Evolutionary conservation across 768 basidiomycete genomes (phyloP).

Genomic region (Suillus brevipes): DNA sequence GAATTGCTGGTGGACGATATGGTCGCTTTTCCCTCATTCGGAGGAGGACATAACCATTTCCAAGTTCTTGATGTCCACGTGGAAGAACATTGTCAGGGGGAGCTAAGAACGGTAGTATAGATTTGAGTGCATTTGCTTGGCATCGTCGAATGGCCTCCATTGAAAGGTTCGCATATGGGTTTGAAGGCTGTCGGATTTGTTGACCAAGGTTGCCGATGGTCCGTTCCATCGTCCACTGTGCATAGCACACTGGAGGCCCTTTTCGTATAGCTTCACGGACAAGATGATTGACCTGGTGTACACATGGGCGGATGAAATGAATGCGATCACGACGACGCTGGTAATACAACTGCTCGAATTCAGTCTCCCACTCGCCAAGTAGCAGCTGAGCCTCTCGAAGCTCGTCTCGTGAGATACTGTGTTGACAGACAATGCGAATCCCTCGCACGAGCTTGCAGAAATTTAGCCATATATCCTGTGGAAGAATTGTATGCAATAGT

Average conservation of each 20-base stretch:
- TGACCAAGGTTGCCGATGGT: slow-evolving; percentile 29
- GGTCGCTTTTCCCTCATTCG: slow-evolving; percentile 4
- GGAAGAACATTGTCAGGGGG: not conserved
- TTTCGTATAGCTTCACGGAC: slow-evolving; percentile 18
- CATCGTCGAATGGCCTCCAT: slow-evolving; percentile 21
- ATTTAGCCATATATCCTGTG: slow-evolving; percentile 17
- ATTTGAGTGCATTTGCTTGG: slow-evolving; percentile 20
- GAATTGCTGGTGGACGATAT: not conserved
- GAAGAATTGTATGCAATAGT: slow-evolving; percentile 21
- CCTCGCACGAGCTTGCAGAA: slow-evolving; percentile 26
- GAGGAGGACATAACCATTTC: slow-evolving; percentile 17
- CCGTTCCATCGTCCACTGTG: slow-evolving; percentile 29
- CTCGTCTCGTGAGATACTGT: slow-evolving; percentile 15
- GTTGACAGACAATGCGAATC: slow-evolving; percentile 24
- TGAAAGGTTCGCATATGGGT: slow-evolving; percentile 29
- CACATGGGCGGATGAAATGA: slow-evolving; percentile 5
- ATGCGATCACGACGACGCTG: slow-evolving; percentile 10
- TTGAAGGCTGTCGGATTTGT: slow-evolving; percentile 26
- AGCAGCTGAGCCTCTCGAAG: slow-evolving; percentile 16
- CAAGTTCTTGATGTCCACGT: slow-evolving; percentile 12
- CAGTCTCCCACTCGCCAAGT: slow-evolving; percentile 26
- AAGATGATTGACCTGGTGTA: slow-evolving; percentile 6
- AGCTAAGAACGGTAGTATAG: slow-evolving; percentile 14
- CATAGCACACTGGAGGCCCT: slow-evolving; percentile 24
- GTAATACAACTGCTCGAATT: slow-evolving; percentile 33